Percentiles rank a stretch among this genome's conserved stretches.
Conservation (phyloP, 495 filamentous ascomycete genomes). For the Elaphomyces granulatus region DNA sequence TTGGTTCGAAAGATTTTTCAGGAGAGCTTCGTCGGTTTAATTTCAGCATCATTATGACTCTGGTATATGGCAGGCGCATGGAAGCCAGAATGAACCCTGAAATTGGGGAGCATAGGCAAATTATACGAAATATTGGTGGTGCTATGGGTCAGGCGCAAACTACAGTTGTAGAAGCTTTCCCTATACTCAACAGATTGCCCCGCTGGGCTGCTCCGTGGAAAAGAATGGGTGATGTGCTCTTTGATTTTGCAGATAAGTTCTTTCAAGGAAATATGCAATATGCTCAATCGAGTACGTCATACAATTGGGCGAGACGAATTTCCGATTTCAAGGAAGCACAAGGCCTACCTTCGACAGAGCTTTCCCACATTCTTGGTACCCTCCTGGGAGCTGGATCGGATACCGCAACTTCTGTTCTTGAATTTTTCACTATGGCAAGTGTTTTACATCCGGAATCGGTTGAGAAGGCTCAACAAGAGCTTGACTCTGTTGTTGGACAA, state of each 20-base stretch:
- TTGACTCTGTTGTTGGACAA: slow-evolving; percentile 9
- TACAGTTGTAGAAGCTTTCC: slow-evolving; percentile 13
- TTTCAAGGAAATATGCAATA: neutral
- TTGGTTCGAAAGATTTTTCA: neutral
- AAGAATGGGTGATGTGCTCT: slow-evolving; percentile 9
- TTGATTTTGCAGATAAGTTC: slow-evolving; percentile 1
- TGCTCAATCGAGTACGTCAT: no score
- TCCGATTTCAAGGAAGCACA: slow-evolving; percentile 3
- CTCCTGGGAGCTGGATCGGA: slow-evolving; percentile 47
- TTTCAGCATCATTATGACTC: slow-evolving; percentile 10
- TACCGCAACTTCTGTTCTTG: slow-evolving; percentile 35
- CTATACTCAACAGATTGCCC: slow-evolving; percentile 11
- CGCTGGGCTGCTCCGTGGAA: slow-evolving; percentile 12
- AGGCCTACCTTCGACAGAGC: slow-evolving; percentile 10
- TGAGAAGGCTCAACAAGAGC: slow-evolving; percentile 34
- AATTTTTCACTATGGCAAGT: slow-evolving; percentile 24
- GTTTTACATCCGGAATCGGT: slow-evolving; percentile 25
- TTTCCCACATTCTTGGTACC: slow-evolving; percentile 34
- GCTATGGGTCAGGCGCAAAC: no score
- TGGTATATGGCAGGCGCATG: slow-evolving; percentile 12
- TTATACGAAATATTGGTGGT: no score
- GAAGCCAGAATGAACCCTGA: no score
- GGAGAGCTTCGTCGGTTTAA: slow-evolving; percentile 6
- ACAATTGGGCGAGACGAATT: no score
- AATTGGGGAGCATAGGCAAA: no score